Percentiles rank a stretch among this genome's conserved stretches.
Evolutionary conservation across 305 asterid genomes (phyloP).

Genomic region (Ajuga reptans): DNA sequence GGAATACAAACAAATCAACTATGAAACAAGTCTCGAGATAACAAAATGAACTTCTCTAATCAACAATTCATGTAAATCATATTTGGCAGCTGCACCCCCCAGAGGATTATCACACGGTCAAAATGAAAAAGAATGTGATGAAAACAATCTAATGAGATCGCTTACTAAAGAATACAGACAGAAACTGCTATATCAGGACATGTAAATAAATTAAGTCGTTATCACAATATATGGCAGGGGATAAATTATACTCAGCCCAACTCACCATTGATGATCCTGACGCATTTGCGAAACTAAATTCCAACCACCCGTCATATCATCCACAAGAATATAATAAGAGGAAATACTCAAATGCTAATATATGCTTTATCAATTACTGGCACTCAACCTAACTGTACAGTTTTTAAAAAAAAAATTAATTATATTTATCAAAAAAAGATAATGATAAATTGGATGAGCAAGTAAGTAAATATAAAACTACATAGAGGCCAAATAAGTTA

Average conservation of each 20-base stretch:
- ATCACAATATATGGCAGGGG: not conserved
- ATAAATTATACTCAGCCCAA: not conserved
- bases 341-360: not conserved
- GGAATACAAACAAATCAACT: not conserved
- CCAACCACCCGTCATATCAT: not conserved
- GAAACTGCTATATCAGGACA: not conserved
- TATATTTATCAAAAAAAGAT: too few relatives aligned
- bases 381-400: not conserved
- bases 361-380: not conserved
- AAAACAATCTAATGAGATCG: not conserved
- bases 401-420: too few relatives aligned
- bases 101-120: not conserved
- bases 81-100: not conserved
- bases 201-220: not conserved
- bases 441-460: not conserved
- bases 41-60: not conserved
- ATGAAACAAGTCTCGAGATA: not conserved
- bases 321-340: not conserved
- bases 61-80: not conserved
- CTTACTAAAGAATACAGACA: not conserved
- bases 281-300: not conserved
- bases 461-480: not conserved
- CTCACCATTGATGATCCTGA: not conserved
- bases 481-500: not conserved
- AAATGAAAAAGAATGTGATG: not conserved